phyloP scores from a whole-genome alignment of 2,329 filamentous ascomycete species.

The Didymella lethalis region DNA sequence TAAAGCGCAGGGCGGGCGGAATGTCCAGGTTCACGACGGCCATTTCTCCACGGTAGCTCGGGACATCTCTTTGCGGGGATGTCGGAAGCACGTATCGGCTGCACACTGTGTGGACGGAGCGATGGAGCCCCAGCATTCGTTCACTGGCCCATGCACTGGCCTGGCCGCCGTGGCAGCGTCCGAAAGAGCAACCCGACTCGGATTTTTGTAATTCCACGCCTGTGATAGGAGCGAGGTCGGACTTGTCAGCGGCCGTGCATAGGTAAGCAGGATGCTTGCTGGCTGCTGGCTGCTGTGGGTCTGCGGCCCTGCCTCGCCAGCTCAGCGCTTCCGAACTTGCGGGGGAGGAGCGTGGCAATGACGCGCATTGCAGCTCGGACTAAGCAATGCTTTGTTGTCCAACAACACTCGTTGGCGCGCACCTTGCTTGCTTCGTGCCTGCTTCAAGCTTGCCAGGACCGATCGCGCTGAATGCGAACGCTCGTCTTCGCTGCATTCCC shows the following conservation, averaged over 20 bases:
- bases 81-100: slow-evolving; percentile 24
- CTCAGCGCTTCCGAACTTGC: slow-evolving; percentile 17
- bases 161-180: slow-evolving; percentile 9
- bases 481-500: slow-evolving; percentile 19
- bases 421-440: slow-evolving; percentile 9
- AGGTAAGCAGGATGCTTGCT: slow-evolving; percentile 15
- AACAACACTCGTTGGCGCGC: slow-evolving; percentile 21
- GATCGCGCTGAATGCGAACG: slow-evolving; percentile 23
- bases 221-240: slow-evolving; percentile 21
- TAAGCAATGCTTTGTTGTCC: slow-evolving; percentile 17
- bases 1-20: slow-evolving; percentile 32
- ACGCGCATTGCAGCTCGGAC: slow-evolving; percentile 23
- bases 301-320: slow-evolving; percentile 14
- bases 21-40: slow-evolving; percentile 45
- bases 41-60: slow-evolving; percentile 36
- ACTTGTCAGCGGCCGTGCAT: slow-evolving; percentile 3
- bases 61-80: slow-evolving; percentile 39
- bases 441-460: slow-evolving; percentile 12
- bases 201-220: slow-evolving; percentile 25
- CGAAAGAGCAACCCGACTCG: slow-evolving; percentile 27
- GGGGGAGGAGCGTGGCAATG: slow-evolving; percentile 23
- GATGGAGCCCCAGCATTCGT: slow-evolving; percentile 10
- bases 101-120: slow-evolving; percentile 6
- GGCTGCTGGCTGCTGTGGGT: slow-evolving; percentile 16
- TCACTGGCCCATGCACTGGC: neutral